Evolutionary conservation across 75 land plant genomes (phyloP), one percentile per base, ranked within the genome.

Genomic region (Pseudotsuga menziesii): DNA sequence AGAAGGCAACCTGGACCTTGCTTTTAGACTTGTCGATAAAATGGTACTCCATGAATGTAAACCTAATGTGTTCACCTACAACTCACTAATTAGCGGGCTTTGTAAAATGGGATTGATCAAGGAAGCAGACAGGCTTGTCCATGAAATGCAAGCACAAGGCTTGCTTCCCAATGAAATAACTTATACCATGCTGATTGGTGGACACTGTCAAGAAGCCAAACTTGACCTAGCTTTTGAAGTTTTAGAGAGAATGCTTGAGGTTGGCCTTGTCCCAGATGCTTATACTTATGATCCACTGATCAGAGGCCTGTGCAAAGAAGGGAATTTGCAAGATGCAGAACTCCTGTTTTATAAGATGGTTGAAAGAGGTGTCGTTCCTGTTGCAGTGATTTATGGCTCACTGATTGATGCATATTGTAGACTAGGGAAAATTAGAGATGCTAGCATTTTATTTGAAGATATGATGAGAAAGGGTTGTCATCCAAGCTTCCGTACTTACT

Each of bases 391-490:
- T 58, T 59, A 66, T 69, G 64, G 82, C 27, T 79, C 81, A 60
- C 79, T 93, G 29, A 62, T 91, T n/a, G 78, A 75, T 64, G 90
- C 85, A 39, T 82, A 80, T 61, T 89, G 95, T 56, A 78, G 74
- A 27, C 79, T 76, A 56, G 81, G 82, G 32, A 73, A 79, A 67
- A 74, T 76, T 73, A 73, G 22, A 4, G 86, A 89, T 27, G 93
- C 91, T 23, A 62, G 80, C 60, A 63, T 32, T 58, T 12, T 80
- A 52, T 70, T 90, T 58, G 75, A 88, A 39, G 57, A 76, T 6
- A 84, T 90, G 89, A 48, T 60, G n/a, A 63, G 81, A 27, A 15
- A 61, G 55, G 84, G 85, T 62, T 69, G 73, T 55, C 61, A 79
- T 54, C 90, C 89, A 55, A 60, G 23, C 13, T 17, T 85, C 27